Conservation (phyloP, 2,329 filamentous ascomycete species). For the Hypomyces perniciosus region DNA sequence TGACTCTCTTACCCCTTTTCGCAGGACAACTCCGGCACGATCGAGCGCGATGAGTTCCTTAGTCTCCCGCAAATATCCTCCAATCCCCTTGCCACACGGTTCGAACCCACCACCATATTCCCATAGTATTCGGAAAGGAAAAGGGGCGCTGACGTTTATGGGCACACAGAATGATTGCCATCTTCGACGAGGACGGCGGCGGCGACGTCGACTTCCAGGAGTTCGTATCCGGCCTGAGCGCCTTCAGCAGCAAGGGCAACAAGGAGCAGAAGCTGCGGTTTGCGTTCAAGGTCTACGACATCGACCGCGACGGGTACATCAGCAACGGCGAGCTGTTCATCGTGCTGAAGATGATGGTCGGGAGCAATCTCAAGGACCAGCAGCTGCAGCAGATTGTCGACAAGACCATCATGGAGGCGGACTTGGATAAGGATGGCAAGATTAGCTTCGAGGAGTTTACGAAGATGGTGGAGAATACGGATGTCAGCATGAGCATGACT, state of each 20-base stretch:
- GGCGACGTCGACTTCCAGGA: slow-evolving; percentile 98
- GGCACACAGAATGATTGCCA: slow-evolving; percentile 80
- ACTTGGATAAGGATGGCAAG: slow-evolving; percentile 91
- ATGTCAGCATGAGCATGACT: slow-evolving; percentile 70
- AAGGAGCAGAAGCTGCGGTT: slow-evolving; percentile 98
- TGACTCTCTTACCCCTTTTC: neutral
- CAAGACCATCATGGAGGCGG: slow-evolving; percentile 99
- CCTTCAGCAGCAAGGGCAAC: slow-evolving; percentile 96
- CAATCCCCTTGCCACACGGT: slow-evolving; percentile 94
- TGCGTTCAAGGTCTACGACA: slow-evolving; percentile 99
- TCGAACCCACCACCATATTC: slow-evolving; percentile 21
- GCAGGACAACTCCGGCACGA: slow-evolving; percentile 94
- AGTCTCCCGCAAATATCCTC: slow-evolving; percentile 95
- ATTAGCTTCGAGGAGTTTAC: slow-evolving; percentile 99
- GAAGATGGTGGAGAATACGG: slow-evolving; percentile 96
- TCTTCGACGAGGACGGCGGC: slow-evolving; percentile 97
- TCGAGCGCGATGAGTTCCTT: slow-evolving; percentile 97
- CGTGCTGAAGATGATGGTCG: slow-evolving; percentile 99
- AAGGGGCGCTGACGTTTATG: neutral
- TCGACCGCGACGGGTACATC: slow-evolving; percentile 96
- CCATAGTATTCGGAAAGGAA: neutral
- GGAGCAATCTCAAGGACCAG: slow-evolving; percentile 97
- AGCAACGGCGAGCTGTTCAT: slow-evolving; percentile 99
- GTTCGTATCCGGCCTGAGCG: slow-evolving; percentile 90
- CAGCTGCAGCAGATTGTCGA: slow-evolving; percentile 99